These are phyloP conservation scores for Beauveria sp. DNA, from an alignment of 2,329 filamentous ascomycete species.

Conservation along the genomic window DNA sequence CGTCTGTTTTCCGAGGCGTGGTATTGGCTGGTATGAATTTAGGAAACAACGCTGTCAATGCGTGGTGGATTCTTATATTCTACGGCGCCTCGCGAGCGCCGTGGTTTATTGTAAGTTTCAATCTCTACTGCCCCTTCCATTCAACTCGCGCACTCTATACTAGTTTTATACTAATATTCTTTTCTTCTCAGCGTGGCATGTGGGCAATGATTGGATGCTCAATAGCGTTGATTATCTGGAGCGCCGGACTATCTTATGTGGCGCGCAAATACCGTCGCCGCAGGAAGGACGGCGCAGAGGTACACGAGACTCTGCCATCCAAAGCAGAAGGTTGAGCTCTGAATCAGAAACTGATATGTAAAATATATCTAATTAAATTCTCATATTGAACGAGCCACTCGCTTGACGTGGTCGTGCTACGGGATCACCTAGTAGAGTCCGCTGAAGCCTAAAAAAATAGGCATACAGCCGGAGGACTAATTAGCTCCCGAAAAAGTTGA, in stretches of 20 bases:
- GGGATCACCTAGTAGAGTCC: too few relatives aligned
- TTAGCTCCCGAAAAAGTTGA: background rate
- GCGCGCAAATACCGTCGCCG: background rate
- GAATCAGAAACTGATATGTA: background rate
- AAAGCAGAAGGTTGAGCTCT: background rate
- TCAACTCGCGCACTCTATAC: background rate
- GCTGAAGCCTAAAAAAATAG: constrained; percentile 5
- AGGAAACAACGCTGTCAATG: constrained; percentile 60
- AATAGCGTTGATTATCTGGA: constrained; percentile 54
- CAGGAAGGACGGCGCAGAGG: background rate
- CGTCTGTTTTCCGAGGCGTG: constrained; percentile 54
- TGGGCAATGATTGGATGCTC: constrained; percentile 63
- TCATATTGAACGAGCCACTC: background rate
- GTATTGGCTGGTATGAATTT: constrained; percentile 67
- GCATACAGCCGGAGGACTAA: background rate
- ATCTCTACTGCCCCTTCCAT: too few relatives aligned
- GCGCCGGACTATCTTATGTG: constrained; percentile 40
- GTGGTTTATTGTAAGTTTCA: constrained; percentile 48
- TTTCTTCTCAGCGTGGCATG: constrained; percentile 48
- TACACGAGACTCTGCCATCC: background rate
- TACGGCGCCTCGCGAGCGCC: constrained; percentile 61
- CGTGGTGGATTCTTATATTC: constrained; percentile 67
- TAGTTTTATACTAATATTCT: background rate
- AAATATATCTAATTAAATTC: too few relatives aligned
- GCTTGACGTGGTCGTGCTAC: too few relatives aligned